Evolutionary conservation across 306 rosid genomes (phyloP), one percentile per base, ranked within the genome.

Genomic region (Cicer pinnatifidum): DNA sequence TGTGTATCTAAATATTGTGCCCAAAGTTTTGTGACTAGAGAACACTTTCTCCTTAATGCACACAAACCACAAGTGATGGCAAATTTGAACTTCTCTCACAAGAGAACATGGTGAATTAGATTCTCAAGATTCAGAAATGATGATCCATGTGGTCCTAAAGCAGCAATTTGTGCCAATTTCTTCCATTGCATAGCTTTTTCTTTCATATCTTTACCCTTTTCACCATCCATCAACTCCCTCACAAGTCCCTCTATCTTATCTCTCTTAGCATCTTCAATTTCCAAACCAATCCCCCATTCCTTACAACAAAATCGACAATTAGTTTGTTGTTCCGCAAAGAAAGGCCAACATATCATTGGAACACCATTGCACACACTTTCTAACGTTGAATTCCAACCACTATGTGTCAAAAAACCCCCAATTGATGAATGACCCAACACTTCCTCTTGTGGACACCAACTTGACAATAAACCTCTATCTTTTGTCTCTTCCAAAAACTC

Each of bases 361-460:
- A 92, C 85, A 11, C 96, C 97, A 0, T 54, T 60, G 1, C 86
- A 54, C 6, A 86, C 2, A 28, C 96, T 92, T 67, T 92, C 97
- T 6, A 88, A 6, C 0, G 87, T 89, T 8, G 93, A 92, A 50
- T 89, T 92, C 97, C 97, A 92, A 1, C 97, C 97, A 35, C 69
- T 63, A 7, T 92, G 91, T 0, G 92, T 88, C 61, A 92, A 39
- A 66, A 92, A 92, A 6, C 90, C 97, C 0, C 92, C 96, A 0
- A 88, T 44, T 0, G 96, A 76, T 0, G 86, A 83, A 58, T 89
- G 94, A 0, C n/a, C 16, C 39, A 92, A 45, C 1, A 90, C 91
- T 39, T 84, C 75, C 48, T 89, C 90, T 69, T 92, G 96, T 0
- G 89, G 85, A 19, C 93, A 88, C 96, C 97, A 89, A 41, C 44